Evolutionary conservation across 179 eudicot species (phyloP).

Genomic region (Gypsophila paniculata): DNA sequence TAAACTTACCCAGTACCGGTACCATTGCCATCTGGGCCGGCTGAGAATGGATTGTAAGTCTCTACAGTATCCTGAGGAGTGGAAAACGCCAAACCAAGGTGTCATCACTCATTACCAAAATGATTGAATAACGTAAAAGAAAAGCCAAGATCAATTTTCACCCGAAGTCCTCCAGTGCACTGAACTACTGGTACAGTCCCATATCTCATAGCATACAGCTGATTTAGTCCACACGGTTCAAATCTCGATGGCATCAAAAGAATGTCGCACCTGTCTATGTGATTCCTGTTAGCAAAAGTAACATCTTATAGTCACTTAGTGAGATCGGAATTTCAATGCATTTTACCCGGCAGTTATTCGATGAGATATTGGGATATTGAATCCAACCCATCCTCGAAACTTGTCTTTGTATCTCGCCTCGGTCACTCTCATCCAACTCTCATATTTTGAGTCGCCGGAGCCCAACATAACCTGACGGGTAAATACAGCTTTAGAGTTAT

Average conservation of each 20-base stretch:
- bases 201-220: slow-evolving; percentile 96
- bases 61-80: slow-evolving; percentile 74
- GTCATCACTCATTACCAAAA: background rate
- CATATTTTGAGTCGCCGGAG: slow-evolving; percentile 71
- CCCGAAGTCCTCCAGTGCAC: slow-evolving; percentile 89
- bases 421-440: slow-evolving; percentile 86
- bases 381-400: slow-evolving; percentile 97
- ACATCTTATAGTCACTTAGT: background rate
- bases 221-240: slow-evolving; percentile 97
- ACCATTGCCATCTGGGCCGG: slow-evolving; percentile 50
- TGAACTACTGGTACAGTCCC: slow-evolving; percentile 96
- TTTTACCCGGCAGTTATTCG: slow-evolving; percentile 91
- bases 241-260: slow-evolving; percentile 98
- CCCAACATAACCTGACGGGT: slow-evolving; percentile 83
- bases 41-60: slow-evolving; percentile 77
- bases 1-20: slow-evolving; percentile 86
- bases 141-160: slow-evolving; percentile 31
- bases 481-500: background rate
- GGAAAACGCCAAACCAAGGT: background rate
- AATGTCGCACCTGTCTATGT: slow-evolving; percentile 73
- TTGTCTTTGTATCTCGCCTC: slow-evolving; percentile 59
- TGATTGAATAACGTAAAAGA: background rate
- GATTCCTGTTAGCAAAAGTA: slow-evolving; percentile 9
- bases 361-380: slow-evolving; percentile 90
- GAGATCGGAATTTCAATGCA: background rate